Base-by-base conservation (phyloP, 2,329 filamentous ascomycete genomes). In the Pyrenochaeta sp. region DNA sequence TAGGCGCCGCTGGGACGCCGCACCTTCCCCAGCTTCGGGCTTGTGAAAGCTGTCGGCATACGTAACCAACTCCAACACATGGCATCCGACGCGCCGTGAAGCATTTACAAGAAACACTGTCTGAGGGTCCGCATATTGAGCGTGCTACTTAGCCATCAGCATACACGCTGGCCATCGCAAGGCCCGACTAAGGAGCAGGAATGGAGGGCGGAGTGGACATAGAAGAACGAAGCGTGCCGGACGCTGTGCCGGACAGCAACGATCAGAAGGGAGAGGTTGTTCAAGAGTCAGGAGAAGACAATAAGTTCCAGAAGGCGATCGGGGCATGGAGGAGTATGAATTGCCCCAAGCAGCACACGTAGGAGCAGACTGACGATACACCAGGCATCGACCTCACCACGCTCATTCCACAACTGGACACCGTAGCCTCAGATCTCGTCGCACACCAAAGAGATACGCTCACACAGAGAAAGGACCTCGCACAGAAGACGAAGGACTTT, bases 401-500 rank as follows among this genome's bases (percentile, higher is more conserved):
- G 25, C 87, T 98, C 65, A 88, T 97, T 61, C 90, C 92, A 32
- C 91, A 86, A 65, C 89, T 99, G 62, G 95, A 99, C 79, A 90
- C 90, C 58, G 94, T 93, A 3, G 95, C 95, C n/a, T 94, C 93
- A 10, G 95, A 98, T 71, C 92, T 99, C 61, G 92, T 98, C 51
- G 83, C 91, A 47, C 93, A 96, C 75, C 96, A 99, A 75, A 88
- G 93, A 69, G 95, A 98, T 78, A 92, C 94, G n/a, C 90, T 97
- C 4, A 90, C 97, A 0, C 94, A 99, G 77, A 87, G 95, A 52
- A 99, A 99, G 76, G 96, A 99, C 60, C 83, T 99, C 22, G 95
- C 96, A n/a, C 93, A 97, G 75, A 98, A 97, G 84, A 99, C 95
- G 0, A 99, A 99, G 73, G 94, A 98, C 71, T 99, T 98, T 69